phyloP scores from a whole-genome alignment of 2,329 filamentous ascomycete species.

The Aspergillus ochraceus region DNA sequence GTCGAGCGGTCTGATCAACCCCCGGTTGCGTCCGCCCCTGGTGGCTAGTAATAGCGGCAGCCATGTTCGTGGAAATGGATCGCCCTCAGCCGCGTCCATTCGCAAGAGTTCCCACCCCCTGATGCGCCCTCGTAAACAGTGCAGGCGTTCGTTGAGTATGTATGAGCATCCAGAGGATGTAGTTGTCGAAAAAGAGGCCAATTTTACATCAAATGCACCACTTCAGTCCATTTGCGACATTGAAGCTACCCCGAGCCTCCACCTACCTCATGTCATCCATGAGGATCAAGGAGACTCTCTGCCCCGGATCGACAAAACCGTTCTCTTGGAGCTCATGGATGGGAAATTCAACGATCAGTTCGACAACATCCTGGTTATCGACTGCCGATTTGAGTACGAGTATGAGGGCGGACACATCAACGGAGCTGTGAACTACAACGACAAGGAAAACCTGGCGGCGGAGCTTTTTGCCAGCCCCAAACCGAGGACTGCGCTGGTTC shows the following conservation, averaged over 20 bases:
- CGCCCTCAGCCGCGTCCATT: conserved; percentile 69
- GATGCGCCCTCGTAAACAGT: conserved; percentile 79
- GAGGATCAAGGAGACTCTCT: conserved; percentile 82
- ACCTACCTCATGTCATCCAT: conserved; percentile 79
- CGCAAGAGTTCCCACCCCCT: conserved; percentile 73
- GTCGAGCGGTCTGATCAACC: conserved; percentile 55
- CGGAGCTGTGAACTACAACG: conserved; percentile 92
- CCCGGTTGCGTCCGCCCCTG: conserved; percentile 67
- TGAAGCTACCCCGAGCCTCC: conserved; percentile 70
- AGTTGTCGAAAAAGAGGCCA: conserved; percentile 73
- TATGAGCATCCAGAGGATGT: conserved; percentile 90
- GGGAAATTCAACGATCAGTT: conserved; percentile 76
- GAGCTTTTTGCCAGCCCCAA: conserved; percentile 73
- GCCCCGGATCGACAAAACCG: conserved; percentile 79
- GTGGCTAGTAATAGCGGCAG: conserved; percentile 48
- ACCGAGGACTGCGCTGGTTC: conserved; percentile 77
- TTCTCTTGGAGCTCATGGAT: conserved; percentile 82
- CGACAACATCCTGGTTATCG: conserved; percentile 81
- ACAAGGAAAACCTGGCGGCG: conserved; percentile 81
- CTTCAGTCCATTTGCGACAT: conserved; percentile 80
- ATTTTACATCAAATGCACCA: conserved; percentile 53
- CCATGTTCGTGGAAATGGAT: conserved; percentile 66
- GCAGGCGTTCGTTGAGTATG: conserved; percentile 93
- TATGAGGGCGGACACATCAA: conserved; percentile 95
- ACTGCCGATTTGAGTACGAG: conserved; percentile 98